These are phyloP conservation scores for Hemileccinum rubropunctum DNA, from an alignment of 768 basidiomycete genomes.

Conservation along the genomic window DNA sequence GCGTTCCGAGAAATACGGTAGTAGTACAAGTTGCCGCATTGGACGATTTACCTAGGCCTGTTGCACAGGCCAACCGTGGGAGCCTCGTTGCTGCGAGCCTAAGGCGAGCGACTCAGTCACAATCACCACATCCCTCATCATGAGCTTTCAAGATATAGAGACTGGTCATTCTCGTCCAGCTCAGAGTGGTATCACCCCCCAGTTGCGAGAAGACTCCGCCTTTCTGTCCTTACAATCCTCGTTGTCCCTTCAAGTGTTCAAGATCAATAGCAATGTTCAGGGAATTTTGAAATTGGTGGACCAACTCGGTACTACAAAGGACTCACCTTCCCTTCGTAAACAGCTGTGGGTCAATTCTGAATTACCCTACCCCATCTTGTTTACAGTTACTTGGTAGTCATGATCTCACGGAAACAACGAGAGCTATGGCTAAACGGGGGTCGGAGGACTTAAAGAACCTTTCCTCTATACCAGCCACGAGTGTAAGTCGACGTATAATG, in stretches of 20 bases:
- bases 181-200: conserved; percentile 29
- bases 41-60: too few species aligned
- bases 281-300: conserved; percentile 96
- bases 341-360: conserved; percentile 60
- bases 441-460: conserved; percentile 92
- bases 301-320: conserved; percentile 82
- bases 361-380: background rate
- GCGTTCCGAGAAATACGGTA: too few species aligned
- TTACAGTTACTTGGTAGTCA: conserved; percentile 50
- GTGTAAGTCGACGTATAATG: conserved; percentile 42
- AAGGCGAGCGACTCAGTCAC: background rate
- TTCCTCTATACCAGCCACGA: conserved; percentile 57
- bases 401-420: conserved; percentile 91
- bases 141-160: conserved; percentile 55
- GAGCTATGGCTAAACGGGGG: conserved; percentile 91
- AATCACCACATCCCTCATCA: conserved; percentile 13
- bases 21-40: too few species aligned
- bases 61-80: too few species aligned
- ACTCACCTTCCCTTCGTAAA: conserved; percentile 77
- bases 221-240: conserved; percentile 78
- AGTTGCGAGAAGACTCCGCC: conserved; percentile 61
- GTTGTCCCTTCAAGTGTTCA: conserved; percentile 92
- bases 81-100: conserved; percentile 2
- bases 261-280: conserved; percentile 97
- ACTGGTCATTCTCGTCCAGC: conserved; percentile 36